Conservation (phyloP, 2,329 filamentous ascomycete genomes). For the Cytospora piceicola region DNA sequence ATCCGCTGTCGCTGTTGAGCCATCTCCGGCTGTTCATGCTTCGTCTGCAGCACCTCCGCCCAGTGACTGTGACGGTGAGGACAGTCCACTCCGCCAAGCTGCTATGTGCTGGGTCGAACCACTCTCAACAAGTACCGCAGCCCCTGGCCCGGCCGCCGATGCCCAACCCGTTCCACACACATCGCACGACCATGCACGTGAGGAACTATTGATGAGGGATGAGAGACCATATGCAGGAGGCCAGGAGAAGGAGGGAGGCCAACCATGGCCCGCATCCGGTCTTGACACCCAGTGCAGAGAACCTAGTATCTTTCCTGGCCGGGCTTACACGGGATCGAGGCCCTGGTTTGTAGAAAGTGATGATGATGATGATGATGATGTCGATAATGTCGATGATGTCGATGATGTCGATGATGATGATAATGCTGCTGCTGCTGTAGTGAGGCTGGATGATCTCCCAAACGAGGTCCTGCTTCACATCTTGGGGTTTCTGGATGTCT, state of each 20-base stretch:
- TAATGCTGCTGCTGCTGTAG: too few species aligned
- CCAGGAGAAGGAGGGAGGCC: conserved; percentile 11
- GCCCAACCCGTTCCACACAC: conserved; percentile 33
- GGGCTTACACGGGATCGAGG: neutral
- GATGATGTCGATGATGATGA: too few species aligned
- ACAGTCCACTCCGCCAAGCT: neutral
- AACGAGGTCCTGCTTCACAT: conserved; percentile 62
- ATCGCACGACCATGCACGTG: conserved; percentile 26
- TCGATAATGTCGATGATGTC: too few species aligned
- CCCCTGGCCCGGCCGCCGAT: conserved; percentile 27
- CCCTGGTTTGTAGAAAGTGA: neutral
- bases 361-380: too few species aligned
- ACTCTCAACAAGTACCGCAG: neutral
- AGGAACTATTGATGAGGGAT: neutral
- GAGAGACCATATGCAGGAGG: conserved; percentile 1
- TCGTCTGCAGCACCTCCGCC: neutral
- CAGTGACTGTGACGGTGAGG: neutral
- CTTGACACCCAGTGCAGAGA: neutral
- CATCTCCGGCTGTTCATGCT: neutral
- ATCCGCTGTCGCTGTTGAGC: conserved; percentile 13
- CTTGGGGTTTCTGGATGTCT: conserved; percentile 59
- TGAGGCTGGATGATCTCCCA: conserved; percentile 49
- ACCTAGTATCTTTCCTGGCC: neutral
- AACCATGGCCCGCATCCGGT: conserved; percentile 13
- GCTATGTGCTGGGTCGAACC: neutral